Evolutionary conservation across 805 yeast genomes (phyloP).

Genomic region (Myxozyma mucilagina): DNA sequence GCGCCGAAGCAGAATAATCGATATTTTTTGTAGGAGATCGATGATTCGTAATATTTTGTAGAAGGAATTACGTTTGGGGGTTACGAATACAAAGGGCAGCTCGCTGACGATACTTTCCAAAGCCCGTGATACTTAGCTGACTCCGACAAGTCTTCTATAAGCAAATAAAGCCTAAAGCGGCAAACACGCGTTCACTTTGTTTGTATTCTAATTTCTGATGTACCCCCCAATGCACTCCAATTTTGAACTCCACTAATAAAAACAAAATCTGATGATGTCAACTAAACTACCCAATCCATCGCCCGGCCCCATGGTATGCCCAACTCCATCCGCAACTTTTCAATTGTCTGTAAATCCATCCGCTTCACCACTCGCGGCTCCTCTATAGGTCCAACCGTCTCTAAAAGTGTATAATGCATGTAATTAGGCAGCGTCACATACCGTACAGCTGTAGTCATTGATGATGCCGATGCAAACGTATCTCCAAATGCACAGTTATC

Average conservation of each 20-base stretch:
- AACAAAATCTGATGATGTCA: neutral
- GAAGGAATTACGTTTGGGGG: too few species aligned
- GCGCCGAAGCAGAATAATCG: too few species aligned
- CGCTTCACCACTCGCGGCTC: constrained; percentile 9
- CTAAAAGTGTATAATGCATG: constrained; percentile 13
- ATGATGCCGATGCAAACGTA: constrained; percentile 5
- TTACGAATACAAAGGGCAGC: too few species aligned
- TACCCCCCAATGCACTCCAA: neutral
- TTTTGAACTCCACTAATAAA: neutral
- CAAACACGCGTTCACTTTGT: too few species aligned
- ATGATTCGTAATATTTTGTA: too few species aligned
- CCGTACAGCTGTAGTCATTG: neutral
- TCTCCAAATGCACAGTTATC: constrained; percentile 14
- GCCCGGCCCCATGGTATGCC: constrained; percentile 8
- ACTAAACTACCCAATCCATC: neutral
- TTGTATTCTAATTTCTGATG: too few species aligned
- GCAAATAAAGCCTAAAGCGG: too few species aligned
- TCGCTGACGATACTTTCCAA: too few species aligned
- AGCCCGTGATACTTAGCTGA: too few species aligned
- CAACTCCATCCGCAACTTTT: constrained; percentile 9
- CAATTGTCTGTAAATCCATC: constrained; percentile 7
- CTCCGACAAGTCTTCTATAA: too few species aligned
- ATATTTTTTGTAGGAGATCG: too few species aligned
- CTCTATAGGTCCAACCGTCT: constrained; percentile 16
- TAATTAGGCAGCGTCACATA: constrained; percentile 13